Conservation (phyloP, 2,329 filamentous ascomycete genomes). For the Raffaelea ambrosiae region DNA sequence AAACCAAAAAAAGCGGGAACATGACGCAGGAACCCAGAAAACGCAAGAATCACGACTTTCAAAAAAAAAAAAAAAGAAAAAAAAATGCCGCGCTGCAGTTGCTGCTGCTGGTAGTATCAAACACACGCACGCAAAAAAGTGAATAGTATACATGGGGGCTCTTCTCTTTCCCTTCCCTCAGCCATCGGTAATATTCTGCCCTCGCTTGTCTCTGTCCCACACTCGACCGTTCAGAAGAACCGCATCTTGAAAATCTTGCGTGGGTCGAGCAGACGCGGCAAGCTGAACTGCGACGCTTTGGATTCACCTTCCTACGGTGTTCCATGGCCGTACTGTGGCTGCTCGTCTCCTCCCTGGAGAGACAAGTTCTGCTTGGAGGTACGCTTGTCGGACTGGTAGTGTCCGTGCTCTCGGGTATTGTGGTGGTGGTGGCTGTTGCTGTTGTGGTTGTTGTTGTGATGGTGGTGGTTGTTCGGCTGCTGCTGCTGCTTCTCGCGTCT, state of each 20-base stretch:
- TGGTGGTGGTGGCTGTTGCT: slow-evolving; percentile 6
- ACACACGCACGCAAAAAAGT: neutral
- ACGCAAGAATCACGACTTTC: neutral
- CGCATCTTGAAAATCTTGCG: slow-evolving; percentile 3
- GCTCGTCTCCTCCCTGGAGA: slow-evolving; percentile 5
- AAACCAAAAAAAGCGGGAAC: neutral
- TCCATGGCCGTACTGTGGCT: slow-evolving; percentile 5
- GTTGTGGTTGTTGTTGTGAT: slow-evolving; percentile 19
- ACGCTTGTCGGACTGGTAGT: slow-evolving; percentile 8
- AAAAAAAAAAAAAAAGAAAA: neutral
- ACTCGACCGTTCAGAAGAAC: neutral
- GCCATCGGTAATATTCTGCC: neutral
- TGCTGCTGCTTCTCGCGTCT: slow-evolving; percentile 71
- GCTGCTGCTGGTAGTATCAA: slow-evolving; percentile 4
- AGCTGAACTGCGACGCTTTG: neutral
- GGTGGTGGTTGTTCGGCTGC: slow-evolving; percentile 24
- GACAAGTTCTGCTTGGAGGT: slow-evolving; percentile 5
- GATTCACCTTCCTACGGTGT: slow-evolving; percentile 12
- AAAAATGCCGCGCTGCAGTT: slow-evolving; percentile 6
- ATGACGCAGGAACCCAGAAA: too few relatives aligned
- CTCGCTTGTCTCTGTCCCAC: neutral
- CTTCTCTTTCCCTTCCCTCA: neutral
- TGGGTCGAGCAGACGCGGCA: slow-evolving; percentile 3
- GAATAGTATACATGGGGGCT: slow-evolving; percentile 7
- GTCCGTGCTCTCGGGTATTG: slow-evolving; percentile 3